Conservation (phyloP, 495 filamentous ascomycete genomes). For the Astrothelium subdiscretum region DNA sequence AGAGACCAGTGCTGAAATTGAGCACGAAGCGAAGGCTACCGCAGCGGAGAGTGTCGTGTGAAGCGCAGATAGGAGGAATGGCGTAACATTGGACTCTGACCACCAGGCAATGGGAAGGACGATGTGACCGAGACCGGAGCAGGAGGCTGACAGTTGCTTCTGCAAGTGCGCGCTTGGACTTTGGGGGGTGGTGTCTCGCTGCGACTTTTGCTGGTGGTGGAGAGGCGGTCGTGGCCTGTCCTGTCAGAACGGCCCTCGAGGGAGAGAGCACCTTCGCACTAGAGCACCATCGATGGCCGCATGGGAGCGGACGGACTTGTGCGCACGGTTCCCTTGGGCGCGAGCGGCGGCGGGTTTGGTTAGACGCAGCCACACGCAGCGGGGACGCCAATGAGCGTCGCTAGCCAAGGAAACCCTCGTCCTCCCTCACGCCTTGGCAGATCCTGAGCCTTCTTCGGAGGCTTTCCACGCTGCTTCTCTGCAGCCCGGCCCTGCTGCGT, state of each 20-base stretch:
- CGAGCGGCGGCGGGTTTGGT: neutral
- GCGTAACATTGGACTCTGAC: neutral
- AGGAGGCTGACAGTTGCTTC: neutral
- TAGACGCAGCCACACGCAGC: neutral
- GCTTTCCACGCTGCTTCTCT: neutral
- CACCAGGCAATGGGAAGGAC: neutral
- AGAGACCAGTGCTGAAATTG: neutral
- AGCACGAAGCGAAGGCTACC: neutral
- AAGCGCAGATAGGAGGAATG: neutral
- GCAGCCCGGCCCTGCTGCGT: neutral
- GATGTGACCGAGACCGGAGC: neutral
- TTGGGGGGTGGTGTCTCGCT: neutral
- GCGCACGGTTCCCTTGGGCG: too few relatives aligned
- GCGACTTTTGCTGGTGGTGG: neutral
- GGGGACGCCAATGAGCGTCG: neutral
- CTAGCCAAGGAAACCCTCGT: neutral
- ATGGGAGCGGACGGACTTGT: neutral
- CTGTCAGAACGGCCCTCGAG: neutral
- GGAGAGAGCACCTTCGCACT: too few relatives aligned
- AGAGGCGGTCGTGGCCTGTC: neutral
- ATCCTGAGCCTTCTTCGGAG: neutral
- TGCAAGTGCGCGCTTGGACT: neutral
- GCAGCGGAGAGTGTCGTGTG: neutral
- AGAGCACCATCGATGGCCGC: too few relatives aligned
- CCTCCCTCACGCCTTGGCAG: neutral